Base-by-base conservation (phyloP, 352 stramenopile genomes). In the Globisporangium carolinianum region DNA sequence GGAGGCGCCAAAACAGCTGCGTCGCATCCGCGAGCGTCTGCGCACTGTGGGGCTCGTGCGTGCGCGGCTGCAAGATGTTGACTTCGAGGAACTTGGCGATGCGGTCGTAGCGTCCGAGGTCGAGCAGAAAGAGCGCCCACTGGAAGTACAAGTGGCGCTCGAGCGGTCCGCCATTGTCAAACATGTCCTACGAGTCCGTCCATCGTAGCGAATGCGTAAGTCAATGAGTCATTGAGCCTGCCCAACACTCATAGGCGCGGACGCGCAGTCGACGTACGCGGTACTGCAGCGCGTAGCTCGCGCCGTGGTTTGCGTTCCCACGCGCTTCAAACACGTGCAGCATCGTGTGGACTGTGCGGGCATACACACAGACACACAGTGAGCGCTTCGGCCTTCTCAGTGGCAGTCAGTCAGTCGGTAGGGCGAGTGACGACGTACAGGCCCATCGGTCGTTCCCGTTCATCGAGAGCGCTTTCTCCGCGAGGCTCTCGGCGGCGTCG, bases 381-480 rank as follows among this genome's bases (percentile, higher is more conserved):
- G 24, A 24, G 24, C 24, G 24, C 24, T 24, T 24, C 24, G 24
- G 24, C 24, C 24, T 24, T 24, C 24, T 3, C 11, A 15, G 14
- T 7, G 58, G 14, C 38, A 46, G 24, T 6, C 32, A 9, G n/a
- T 45, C 49, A n/a, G 32, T 12, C 32, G 39, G 37, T 35, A 51
- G 5, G 43, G 47, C 62, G 47, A 46, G 17, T n/a, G n/a, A 18
- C 5, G 6, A 83, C 83, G 47, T 75, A 94, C 85, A 92, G 10
- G 85, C 85, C 80, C 79, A 91, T 2, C 79, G 79, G 57, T 95
- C 85, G 41, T 93, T 89, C 52, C 78, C 76, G 49, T 93, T 90
- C 81, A 93, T 86, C 7, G 83, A 89, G 14, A 93, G 55, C n/a
- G 85, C 70, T 53, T 90, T 89, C 61, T 95, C 80, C 5, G 81